These are phyloP conservation scores for Ceratobasidium sp. DNA, from an alignment of 1,284 basidiomycete species.

Conservation along the genomic window DNA sequence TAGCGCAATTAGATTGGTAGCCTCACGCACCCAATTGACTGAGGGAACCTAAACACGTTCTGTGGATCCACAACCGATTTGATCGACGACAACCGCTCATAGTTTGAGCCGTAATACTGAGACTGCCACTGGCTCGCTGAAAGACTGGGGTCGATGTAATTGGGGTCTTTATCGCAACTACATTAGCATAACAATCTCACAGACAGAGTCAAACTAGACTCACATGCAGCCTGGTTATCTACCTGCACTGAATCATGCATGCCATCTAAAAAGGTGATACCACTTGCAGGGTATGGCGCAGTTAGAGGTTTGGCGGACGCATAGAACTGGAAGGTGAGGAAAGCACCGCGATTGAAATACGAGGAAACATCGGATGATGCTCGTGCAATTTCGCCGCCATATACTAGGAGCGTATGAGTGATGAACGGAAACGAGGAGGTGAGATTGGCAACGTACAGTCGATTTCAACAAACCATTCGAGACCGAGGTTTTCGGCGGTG, in stretches of 20 bases:
- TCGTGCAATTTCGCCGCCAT: slow-evolving; percentile 48
- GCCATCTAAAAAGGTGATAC: slow-evolving; percentile 41
- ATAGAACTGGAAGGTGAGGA: slow-evolving; percentile 52
- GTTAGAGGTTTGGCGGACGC: slow-evolving; percentile 44
- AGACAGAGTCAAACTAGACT: background rate
- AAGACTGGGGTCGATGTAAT: slow-evolving; percentile 44
- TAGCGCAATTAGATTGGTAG: background rate
- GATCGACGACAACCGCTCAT: slow-evolving; percentile 33
- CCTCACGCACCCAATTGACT: slow-evolving; percentile 35
- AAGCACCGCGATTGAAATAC: slow-evolving; percentile 51
- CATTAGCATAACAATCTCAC: background rate
- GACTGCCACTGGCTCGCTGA: slow-evolving; percentile 42
- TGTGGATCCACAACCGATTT: slow-evolving; percentile 42
- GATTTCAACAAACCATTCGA: slow-evolving; percentile 42
- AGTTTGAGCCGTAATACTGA: slow-evolving; percentile 43
- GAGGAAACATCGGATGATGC: slow-evolving; percentile 47
- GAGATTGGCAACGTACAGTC: slow-evolving; percentile 32
- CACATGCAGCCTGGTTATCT: slow-evolving; percentile 33
- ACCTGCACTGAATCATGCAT: slow-evolving; percentile 29
- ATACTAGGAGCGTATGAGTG: slow-evolving; percentile 44
- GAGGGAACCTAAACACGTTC: slow-evolving; percentile 45
- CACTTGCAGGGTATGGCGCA: slow-evolving; percentile 14
- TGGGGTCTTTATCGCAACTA: slow-evolving; percentile 34
- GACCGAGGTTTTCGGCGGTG: slow-evolving; percentile 8
- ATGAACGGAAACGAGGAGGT: background rate